A percentile compares a stretch with the other conserved stretches of the same genome.
Conservation (phyloP, 371 early-diverging fungal species). For the Dichotomocladium elegans region DNA sequence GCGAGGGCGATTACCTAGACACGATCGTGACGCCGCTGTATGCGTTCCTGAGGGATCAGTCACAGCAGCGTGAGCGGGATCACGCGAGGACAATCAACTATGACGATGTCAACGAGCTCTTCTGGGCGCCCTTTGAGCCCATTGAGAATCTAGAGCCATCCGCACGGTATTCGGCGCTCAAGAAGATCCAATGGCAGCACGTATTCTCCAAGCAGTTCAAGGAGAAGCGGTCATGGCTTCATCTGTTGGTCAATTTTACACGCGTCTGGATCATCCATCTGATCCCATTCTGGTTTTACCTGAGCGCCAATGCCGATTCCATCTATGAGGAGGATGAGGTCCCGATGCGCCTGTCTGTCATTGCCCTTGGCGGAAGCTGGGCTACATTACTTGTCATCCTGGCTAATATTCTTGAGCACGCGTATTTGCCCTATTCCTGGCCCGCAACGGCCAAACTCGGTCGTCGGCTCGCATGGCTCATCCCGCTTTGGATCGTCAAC, state of each 20-base stretch:
- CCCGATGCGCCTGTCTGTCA: conserved; percentile 53
- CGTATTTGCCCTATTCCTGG: conserved; percentile 64
- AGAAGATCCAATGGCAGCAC: conserved; percentile 64
- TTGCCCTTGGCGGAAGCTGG: conserved; percentile 68
- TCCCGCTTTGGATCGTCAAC: conserved; percentile 56
- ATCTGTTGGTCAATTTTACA: conserved; percentile 78
- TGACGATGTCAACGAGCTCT: conserved; percentile 85
- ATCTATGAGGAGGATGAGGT: conserved; percentile 48
- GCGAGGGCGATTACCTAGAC: conserved; percentile 67
- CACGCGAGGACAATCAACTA: conserved; percentile 78
- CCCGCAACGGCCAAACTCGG: conserved; percentile 53
- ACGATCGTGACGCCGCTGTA: conserved; percentile 74
- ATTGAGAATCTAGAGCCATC: conserved; percentile 46
- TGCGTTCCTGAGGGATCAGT: conserved; percentile 70
- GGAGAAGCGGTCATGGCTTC: conserved; percentile 81
- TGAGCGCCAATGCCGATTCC: conserved; percentile 63
- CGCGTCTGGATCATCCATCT: conserved; percentile 85
- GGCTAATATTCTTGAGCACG: conserved; percentile 65
- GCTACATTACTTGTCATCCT: conserved; percentile 64
- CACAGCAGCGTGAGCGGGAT: conserved; percentile 71
- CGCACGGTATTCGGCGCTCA: conserved; percentile 57
- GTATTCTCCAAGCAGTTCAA: conserved; percentile 80
- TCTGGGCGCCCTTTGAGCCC: conserved; percentile 70
- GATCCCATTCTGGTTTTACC: conserved; percentile 76
- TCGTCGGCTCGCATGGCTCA: conserved; percentile 58